Conservation (phyloP, 1,139 yeast genomes). For the Taphrina pruni region DNA sequence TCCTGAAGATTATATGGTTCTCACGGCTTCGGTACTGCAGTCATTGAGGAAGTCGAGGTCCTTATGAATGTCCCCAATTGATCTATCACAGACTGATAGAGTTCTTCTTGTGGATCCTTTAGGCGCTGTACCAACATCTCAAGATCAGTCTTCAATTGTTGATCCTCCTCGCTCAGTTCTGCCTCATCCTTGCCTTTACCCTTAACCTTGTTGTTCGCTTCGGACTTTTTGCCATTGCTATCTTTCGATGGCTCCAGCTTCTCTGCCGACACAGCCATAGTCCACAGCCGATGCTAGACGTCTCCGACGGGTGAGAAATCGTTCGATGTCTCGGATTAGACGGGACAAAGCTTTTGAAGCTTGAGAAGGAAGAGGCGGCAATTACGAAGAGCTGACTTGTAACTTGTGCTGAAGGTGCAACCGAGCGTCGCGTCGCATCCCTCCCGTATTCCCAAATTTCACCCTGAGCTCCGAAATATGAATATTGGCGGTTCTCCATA, state of each 20-base stretch:
- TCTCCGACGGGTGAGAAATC: not conserved
- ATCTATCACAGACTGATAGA: conserved; percentile 66
- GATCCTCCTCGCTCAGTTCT: conserved; percentile 72
- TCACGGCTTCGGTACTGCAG: conserved; percentile 95
- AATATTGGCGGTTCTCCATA: conserved; percentile 16
- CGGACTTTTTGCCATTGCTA: conserved; percentile 3
- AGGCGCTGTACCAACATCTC: conserved; percentile 85
- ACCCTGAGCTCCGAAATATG: conserved; percentile 7
- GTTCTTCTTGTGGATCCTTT: conserved; percentile 57
- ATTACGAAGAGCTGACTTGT: not conserved
- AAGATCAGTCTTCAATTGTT: conserved; percentile 81
- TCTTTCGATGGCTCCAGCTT: conserved; percentile 7
- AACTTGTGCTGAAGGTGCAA: not conserved
- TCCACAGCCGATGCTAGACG: not conserved
- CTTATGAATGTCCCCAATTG: conserved; percentile 78
- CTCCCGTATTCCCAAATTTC: not conserved
- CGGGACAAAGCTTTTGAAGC: not conserved
- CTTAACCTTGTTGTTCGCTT: conserved; percentile 7
- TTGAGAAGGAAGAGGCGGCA: not conserved
- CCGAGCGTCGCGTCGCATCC: conserved; percentile 16
- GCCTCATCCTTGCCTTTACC: conserved; percentile 38
- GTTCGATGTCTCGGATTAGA: not conserved
- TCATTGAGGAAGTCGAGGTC: conserved; percentile 96
- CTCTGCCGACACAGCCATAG: conserved; percentile 25
- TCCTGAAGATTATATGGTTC: not conserved